Percentiles rank a stretch among this genome's conserved stretches.
These are phyloP conservation scores for Brassica nigra DNA, from an alignment of 345 rosid genomes.

Conservation along the genomic window DNA sequence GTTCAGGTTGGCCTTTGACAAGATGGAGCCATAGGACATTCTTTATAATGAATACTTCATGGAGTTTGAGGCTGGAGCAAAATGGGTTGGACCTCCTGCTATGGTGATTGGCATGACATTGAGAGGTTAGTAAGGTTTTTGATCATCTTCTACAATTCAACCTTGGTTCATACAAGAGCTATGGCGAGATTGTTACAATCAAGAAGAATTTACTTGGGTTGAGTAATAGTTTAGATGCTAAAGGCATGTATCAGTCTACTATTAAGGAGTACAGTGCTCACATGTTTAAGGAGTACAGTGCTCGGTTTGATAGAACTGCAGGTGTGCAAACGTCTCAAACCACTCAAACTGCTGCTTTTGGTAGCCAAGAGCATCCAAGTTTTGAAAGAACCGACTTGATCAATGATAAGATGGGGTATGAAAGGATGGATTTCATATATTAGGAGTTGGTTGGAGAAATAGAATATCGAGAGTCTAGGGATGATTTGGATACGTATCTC, in stretches of 20 bases:
- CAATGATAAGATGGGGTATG: neutral
- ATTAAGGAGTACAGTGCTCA: too few relatives aligned
- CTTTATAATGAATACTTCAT: too few relatives aligned
- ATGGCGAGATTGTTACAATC: too few relatives aligned
- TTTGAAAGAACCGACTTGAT: neutral
- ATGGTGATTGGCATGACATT: too few relatives aligned
- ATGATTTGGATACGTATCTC: neutral
- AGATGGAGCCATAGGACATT: too few relatives aligned
- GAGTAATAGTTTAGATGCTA: neutral
- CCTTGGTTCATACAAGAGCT: too few relatives aligned
- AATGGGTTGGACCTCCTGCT: too few relatives aligned
- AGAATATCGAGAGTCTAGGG: neutral
- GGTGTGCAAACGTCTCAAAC: neutral
- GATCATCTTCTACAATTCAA: too few relatives aligned
- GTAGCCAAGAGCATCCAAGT: neutral
- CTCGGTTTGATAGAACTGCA: neutral
- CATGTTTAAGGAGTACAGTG: neutral
- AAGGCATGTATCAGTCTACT: neutral
- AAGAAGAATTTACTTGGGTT: too few relatives aligned
- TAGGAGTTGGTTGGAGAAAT: neutral
- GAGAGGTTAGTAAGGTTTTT: too few relatives aligned
- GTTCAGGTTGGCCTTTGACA: too few relatives aligned
- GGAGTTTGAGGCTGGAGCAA: too few relatives aligned
- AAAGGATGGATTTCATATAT: neutral
- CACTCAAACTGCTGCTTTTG: neutral